Conservation (phyloP, 1,139 yeast genomes). For the Yamadazyma kanchanaburiensis region DNA sequence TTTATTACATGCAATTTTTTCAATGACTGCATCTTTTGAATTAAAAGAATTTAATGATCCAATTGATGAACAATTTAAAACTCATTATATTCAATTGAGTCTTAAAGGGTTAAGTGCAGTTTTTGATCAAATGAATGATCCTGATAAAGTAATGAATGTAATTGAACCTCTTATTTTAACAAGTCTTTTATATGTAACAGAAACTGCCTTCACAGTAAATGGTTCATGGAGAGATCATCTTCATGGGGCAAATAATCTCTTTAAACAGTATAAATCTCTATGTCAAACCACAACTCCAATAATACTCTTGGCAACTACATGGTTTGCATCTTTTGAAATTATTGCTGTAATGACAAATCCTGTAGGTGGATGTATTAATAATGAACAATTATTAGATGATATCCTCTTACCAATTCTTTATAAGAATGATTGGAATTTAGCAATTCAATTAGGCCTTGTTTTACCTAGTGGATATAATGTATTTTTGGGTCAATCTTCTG, state of each 20-base stretch:
- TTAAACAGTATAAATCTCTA: conserved; percentile 12
- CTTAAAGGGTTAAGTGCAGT: conserved; percentile 12
- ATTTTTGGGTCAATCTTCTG: conserved; percentile 14
- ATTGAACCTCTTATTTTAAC: conserved; percentile 16
- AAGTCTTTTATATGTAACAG: conserved; percentile 16
- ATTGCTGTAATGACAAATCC: conserved; percentile 17
- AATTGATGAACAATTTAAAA: conserved; percentile 10
- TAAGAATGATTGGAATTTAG: conserved; percentile 20
- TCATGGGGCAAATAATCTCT: conserved; percentile 15
- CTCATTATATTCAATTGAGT: conserved; percentile 10
- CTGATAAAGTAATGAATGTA: conserved; percentile 7
- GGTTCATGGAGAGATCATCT: conserved; percentile 18
- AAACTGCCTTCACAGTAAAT: conserved; percentile 12
- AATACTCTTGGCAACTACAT: conserved; percentile 14
- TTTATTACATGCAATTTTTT: conserved; percentile 13
- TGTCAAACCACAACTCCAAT: conserved; percentile 10
- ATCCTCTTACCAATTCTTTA: conserved; percentile 14
- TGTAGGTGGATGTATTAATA: conserved; percentile 15
- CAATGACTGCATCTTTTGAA: conserved; percentile 16
- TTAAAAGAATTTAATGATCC: conserved; percentile 8
- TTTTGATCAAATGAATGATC: conserved; percentile 13
- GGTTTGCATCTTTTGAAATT: conserved; percentile 19
- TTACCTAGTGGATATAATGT: conserved; percentile 15
- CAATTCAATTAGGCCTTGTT: conserved; percentile 15
- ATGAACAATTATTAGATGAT: conserved; percentile 11